Evolutionary conservation across 2,329 filamentous ascomycete genomes (phyloP).

Genomic region (Stemphylium beticola): DNA sequence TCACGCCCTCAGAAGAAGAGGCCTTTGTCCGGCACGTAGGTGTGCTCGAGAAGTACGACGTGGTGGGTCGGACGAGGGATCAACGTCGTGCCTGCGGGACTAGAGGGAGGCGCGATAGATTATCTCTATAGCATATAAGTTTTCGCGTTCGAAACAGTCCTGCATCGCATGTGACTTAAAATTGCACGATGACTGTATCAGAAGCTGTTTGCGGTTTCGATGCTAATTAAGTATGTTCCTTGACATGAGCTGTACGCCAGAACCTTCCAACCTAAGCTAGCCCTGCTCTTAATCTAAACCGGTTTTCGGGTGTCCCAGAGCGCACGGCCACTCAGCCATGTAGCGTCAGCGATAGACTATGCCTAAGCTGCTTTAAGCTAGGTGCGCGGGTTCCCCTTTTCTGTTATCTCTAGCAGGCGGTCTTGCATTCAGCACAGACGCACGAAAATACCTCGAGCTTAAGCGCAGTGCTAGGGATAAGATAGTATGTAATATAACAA

Average conservation of each 20-base stretch:
- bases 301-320: conserved; percentile 2
- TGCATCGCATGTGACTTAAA: conserved; percentile 17
- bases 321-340: too few species aligned
- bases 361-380: conserved; percentile 14
- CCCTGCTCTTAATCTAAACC: conserved; percentile 2
- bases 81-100: too few species aligned
- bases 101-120: conserved; percentile 13
- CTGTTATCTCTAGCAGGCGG: too few species aligned
- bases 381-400: conserved; percentile 10
- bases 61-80: neutral
- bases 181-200: conserved; percentile 16
- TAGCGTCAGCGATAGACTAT: conserved; percentile 14
- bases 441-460: too few species aligned
- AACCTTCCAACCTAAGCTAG: neutral
- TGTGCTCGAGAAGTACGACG: neutral
- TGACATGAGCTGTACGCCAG: conserved; percentile 8
- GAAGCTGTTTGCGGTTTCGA: conserved; percentile 11
- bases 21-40: too few species aligned
- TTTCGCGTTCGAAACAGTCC: conserved; percentile 15
- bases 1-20: too few species aligned
- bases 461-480: too few species aligned
- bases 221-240: conserved; percentile 12
- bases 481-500: too few species aligned
- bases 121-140: conserved; percentile 17
- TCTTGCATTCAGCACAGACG: too few species aligned